These are phyloP conservation scores for Pseudisothecium myosuroides DNA, from an alignment of 225 moss, liverwort and hornwort species.

Conservation along the genomic window DNA sequence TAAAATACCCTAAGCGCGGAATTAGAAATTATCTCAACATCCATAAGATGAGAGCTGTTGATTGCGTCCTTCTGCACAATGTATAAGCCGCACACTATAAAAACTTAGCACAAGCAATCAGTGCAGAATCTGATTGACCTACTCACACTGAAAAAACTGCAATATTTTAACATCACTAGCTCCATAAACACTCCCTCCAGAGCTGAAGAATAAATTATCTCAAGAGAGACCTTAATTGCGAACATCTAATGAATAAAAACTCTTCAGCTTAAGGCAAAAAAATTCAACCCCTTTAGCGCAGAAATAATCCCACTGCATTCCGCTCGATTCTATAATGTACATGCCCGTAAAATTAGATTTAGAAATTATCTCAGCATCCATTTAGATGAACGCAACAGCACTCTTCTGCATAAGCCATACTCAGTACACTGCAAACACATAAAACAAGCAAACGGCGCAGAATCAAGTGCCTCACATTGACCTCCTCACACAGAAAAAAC, in stretches of 20 bases:
- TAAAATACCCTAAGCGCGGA: not conserved
- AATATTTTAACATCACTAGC: not conserved
- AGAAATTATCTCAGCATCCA: not conserved
- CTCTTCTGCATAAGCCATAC: not conserved
- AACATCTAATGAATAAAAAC: no score
- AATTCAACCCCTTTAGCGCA: not conserved
- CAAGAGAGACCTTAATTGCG: not conserved
- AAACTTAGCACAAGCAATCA: not conserved
- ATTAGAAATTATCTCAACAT: not conserved
- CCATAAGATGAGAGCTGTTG: not conserved
- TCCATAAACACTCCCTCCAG: not conserved
- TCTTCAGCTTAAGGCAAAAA: not conserved
- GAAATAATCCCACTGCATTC: not conserved
- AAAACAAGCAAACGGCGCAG: not conserved
- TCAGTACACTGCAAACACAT: not conserved
- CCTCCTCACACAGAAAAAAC: no score
- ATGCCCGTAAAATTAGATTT: not conserved
- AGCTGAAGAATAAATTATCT: not conserved
- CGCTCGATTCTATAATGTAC: not conserved
- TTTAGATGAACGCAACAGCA: not conserved
- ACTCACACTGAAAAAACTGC: not conserved
- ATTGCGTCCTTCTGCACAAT: not conserved
- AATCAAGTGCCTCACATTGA: not conserved
- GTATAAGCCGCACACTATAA: no score
- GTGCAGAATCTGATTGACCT: not conserved